phyloP scores from a whole-genome alignment of 148 eudicot species.

The Chenopodium berlandieri region DNA sequence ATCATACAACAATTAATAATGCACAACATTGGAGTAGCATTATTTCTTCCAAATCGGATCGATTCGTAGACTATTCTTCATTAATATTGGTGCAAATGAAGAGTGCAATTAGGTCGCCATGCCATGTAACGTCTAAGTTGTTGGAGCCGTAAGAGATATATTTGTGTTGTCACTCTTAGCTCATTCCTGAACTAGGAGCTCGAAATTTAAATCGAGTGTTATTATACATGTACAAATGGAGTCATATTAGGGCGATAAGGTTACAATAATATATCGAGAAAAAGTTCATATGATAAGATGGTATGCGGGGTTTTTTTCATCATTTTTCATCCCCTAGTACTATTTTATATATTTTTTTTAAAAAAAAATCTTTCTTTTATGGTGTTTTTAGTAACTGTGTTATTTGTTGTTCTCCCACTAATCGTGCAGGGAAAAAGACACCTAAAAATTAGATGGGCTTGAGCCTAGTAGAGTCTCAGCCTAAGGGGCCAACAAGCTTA shows the following conservation, averaged over 20 bases:
- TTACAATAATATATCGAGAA: background rate
- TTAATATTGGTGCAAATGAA: background rate
- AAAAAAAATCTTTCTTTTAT: background rate
- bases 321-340: background rate
- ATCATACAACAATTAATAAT: background rate
- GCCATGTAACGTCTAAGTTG: background rate
- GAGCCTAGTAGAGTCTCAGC: too few relatives aligned
- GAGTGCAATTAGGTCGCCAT: background rate
- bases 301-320: background rate
- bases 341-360: too few relatives aligned
- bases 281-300: background rate
- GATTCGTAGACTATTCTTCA: conserved; percentile 16
- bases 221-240: background rate
- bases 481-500: too few relatives aligned
- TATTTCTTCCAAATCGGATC: conserved; percentile 6
- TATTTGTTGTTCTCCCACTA: too few relatives aligned
- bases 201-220: background rate
- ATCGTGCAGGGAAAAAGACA: too few relatives aligned
- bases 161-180: background rate
- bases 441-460: too few relatives aligned
- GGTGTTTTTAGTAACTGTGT: background rate
- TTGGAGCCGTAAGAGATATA: background rate
- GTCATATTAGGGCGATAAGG: background rate
- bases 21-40: background rate
- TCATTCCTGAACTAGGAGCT: background rate